These are phyloP conservation scores for Populus tremula DNA, from an alignment of 345 rosid genomes.

Conservation along the genomic window DNA sequence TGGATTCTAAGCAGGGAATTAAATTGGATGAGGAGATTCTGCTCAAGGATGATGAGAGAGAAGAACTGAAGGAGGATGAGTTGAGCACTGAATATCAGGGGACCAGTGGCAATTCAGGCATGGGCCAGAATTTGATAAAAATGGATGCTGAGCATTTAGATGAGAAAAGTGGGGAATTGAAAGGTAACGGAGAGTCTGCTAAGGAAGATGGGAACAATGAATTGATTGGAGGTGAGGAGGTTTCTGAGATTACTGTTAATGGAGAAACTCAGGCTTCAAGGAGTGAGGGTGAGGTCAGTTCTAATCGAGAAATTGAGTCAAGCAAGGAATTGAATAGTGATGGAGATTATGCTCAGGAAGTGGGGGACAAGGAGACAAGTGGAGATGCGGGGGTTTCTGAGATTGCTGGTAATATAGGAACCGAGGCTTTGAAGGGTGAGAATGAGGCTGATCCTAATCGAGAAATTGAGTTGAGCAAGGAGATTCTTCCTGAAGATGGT, in stretches of 20 bases:
- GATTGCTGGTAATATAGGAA: conserved; percentile 17
- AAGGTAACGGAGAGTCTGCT: conserved; percentile 9
- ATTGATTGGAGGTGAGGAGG: not conserved
- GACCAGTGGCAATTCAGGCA: conserved; percentile 12
- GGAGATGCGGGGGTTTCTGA: conserved; percentile 25
- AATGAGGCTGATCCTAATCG: conserved; percentile 14
- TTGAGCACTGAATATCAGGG: conserved; percentile 21
- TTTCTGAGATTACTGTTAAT: not conserved
- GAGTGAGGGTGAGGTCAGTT: not conserved
- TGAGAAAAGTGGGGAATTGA: conserved; percentile 15
- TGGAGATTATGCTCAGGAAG: conserved; percentile 37
- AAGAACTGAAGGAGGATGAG: conserved; percentile 23
- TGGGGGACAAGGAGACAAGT: conserved; percentile 13
- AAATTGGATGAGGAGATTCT: conserved; percentile 14
- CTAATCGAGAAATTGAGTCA: not conserved
- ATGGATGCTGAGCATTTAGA: conserved; percentile 14
- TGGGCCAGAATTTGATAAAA: conserved; percentile 1
- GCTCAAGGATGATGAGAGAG: conserved; percentile 19
- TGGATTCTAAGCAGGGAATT: conserved; percentile 10
- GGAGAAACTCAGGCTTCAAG: not conserved
- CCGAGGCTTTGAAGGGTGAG: conserved; percentile 5
- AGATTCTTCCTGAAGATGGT: conserved; percentile 17
- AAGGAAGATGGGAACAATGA: not conserved
- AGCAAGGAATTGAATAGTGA: conserved; percentile 11
- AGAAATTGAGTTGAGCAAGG: conserved; percentile 11